These are phyloP conservation scores for Alternaria brassicae DNA, from an alignment of 2,329 filamentous ascomycete genomes.

Conservation along the genomic window DNA sequence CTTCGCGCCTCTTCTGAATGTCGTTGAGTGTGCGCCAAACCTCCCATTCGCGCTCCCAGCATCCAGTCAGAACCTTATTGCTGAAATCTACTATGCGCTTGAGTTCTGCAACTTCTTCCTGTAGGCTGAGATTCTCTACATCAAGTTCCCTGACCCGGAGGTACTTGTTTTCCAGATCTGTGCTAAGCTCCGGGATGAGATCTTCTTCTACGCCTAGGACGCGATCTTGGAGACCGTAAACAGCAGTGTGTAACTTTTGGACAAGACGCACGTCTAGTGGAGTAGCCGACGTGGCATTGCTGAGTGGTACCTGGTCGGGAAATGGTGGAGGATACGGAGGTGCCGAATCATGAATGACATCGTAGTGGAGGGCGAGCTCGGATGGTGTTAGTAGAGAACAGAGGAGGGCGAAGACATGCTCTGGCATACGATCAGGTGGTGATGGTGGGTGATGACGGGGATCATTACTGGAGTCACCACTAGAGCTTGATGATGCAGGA, in stretches of 20 bases:
- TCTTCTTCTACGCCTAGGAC: slow-evolving; percentile 21
- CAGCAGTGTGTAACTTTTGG: slow-evolving; percentile 15
- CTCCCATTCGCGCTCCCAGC: slow-evolving; percentile 28
- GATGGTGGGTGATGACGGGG: not conserved
- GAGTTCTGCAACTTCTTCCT: slow-evolving; percentile 11
- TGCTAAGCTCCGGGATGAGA: slow-evolving; percentile 20
- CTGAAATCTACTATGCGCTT: slow-evolving; percentile 15
- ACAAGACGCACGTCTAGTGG: slow-evolving; percentile 20
- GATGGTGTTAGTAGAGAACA: slow-evolving; percentile 18
- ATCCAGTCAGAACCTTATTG: slow-evolving; percentile 13
- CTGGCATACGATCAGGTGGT: slow-evolving; percentile 1
- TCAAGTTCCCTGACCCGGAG: not conserved
- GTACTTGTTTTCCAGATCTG: slow-evolving; percentile 13
- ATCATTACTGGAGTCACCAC: not conserved
- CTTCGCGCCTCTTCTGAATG: slow-evolving; percentile 6
- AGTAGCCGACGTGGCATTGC: not conserved
- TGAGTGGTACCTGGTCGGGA: not conserved
- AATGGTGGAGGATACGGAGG: not conserved
- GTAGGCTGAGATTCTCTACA: not conserved
- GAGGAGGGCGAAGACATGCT: slow-evolving; percentile 12
- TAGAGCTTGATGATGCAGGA: not conserved
- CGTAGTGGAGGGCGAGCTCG: slow-evolving; percentile 19
- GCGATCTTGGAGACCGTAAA: slow-evolving; percentile 19
- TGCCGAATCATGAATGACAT: not conserved
- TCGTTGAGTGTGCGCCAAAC: slow-evolving; percentile 15